Conservation (phyloP, 2,329 filamentous ascomycete species). For the Colletotrichum ledebouriae region DNA sequence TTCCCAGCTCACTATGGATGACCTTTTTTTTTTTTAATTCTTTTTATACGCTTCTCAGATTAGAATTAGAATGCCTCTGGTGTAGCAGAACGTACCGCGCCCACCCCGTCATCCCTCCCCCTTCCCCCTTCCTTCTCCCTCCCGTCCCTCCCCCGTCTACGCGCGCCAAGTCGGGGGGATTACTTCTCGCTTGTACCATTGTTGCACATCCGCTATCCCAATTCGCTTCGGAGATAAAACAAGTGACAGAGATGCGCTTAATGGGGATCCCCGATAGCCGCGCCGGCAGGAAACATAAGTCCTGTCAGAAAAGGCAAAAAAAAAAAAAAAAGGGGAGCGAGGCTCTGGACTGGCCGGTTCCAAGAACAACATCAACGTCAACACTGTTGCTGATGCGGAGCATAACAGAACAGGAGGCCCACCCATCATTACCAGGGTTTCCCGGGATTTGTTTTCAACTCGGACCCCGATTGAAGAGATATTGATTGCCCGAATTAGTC, state of each 20-base stretch:
- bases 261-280: neutral
- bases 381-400: no score
- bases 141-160: no score
- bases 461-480: neutral
- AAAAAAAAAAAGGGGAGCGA: no score
- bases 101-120: neutral
- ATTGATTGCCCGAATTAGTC: constrained; percentile 3
- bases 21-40: no score
- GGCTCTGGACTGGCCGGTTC: no score
- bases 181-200: no score
- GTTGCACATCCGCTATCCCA: no score
- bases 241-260: constrained; percentile 25
- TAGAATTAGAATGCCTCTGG: constrained; percentile 32
- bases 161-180: constrained; percentile 11
- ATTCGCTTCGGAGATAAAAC: neutral
- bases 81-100: constrained; percentile 23
- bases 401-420: no score
- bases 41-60: constrained; percentile 18
- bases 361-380: no score
- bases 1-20: no score
- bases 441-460: neutral
- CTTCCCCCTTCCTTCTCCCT: neutral
- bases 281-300: no score
- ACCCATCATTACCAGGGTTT: neutral
- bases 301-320: no score